phyloP scores from a whole-genome alignment of 352 stramenopile species.

The Phytophthora cactorum region DNA sequence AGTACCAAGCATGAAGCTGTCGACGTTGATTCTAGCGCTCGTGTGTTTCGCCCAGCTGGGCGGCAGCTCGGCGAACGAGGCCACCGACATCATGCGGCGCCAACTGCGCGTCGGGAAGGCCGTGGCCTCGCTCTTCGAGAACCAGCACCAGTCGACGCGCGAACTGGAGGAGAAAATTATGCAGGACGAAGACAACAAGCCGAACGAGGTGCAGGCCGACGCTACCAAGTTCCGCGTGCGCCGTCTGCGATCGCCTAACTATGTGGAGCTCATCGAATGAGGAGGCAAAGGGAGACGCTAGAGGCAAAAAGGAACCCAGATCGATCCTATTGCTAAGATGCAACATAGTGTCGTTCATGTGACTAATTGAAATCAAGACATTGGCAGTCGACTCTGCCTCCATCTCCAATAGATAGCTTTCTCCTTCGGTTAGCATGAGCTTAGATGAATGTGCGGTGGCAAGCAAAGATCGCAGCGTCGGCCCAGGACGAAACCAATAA shows the following conservation, averaged over 20 bases:
- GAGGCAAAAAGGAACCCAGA: neutral
- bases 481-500: constrained; percentile 16
- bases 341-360: constrained; percentile 30
- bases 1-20: constrained; percentile 29
- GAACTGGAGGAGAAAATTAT: constrained; percentile 34
- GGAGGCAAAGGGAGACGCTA: neutral
- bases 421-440: neutral
- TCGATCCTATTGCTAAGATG: neutral
- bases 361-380: constrained; percentile 11
- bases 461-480: constrained; percentile 10
- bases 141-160: constrained; percentile 34
- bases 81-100: constrained; percentile 34
- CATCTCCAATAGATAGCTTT: neutral
- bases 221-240: constrained; percentile 36
- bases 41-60: constrained; percentile 17
- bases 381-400: constrained; percentile 7
- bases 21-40: constrained; percentile 22
- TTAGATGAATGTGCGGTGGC: constrained; percentile 4
- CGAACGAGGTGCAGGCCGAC: constrained; percentile 30
- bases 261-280: constrained; percentile 37
- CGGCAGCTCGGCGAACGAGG: constrained; percentile 25
- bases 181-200: constrained; percentile 37
- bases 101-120: constrained; percentile 37
- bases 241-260: constrained; percentile 28
- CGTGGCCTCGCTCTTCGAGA: constrained; percentile 39